Conservation (phyloP, 371 early-diverging fungal genomes). For the Zychaea mexicana region DNA sequence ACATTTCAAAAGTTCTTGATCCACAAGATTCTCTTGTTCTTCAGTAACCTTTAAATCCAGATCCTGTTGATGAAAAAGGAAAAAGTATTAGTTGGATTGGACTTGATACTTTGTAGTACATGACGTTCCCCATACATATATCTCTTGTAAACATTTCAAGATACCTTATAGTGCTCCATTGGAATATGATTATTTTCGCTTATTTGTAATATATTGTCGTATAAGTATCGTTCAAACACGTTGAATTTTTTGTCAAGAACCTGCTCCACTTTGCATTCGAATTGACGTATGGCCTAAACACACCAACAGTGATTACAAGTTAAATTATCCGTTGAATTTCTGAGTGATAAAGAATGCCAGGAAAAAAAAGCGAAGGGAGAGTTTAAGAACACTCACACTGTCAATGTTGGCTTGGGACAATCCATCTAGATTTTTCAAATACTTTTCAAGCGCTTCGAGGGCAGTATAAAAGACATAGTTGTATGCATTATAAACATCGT, state of each 20-base stretch:
- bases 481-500: conserved; percentile 19
- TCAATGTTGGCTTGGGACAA: background rate
- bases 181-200: background rate
- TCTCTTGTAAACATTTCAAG: too few relatives aligned
- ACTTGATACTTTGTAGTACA: background rate
- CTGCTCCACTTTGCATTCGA: conserved; percentile 15
- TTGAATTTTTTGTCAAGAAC: conserved; percentile 17
- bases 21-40: conserved; percentile 18
- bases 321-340: background rate
- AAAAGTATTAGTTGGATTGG: too few relatives aligned
- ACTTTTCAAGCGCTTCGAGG: conserved; percentile 10
- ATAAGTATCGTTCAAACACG: conserved; percentile 16
- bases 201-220: conserved; percentile 15
- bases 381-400: background rate
- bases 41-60: conserved; percentile 9
- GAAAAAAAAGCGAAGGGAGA: too few relatives aligned
- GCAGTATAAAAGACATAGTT: conserved; percentile 11
- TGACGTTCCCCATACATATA: too few relatives aligned
- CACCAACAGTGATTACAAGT: background rate
- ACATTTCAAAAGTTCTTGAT: conserved; percentile 12
- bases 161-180: conserved; percentile 21
- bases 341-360: too few relatives aligned
- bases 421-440: background rate
- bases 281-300: conserved; percentile 6
- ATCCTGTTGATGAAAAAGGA: conserved; percentile 8